Evolutionary conservation across 1,284 basidiomycete genomes (phyloP).

Genomic region (Cerrena zonata): DNA sequence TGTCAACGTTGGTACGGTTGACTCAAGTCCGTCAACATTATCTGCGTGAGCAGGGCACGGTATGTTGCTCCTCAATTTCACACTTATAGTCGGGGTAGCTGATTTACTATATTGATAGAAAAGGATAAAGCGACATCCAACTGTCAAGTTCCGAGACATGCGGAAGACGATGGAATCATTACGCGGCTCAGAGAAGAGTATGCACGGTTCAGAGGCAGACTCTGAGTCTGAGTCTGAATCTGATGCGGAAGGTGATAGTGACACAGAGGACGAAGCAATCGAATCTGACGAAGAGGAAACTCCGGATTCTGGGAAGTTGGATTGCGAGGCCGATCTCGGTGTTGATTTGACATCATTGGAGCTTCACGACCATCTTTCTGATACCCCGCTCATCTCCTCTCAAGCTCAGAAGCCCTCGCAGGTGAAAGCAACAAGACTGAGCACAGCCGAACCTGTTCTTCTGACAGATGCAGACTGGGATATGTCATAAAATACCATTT

Average conservation of each 20-base stretch:
- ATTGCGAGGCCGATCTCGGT: neutral
- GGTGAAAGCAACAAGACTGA: neutral
- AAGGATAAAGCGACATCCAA: neutral
- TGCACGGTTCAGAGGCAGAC: neutral
- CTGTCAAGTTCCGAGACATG: slow-evolving; percentile 6
- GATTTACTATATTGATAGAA: neutral
- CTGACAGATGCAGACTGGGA: neutral
- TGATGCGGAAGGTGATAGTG: neutral
- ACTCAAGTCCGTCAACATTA: slow-evolving; percentile 19
- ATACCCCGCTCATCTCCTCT: neutral
- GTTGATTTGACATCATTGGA: neutral
- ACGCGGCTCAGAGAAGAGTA: neutral
- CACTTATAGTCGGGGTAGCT: neutral
- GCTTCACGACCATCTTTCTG: neutral
- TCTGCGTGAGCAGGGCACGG: neutral
- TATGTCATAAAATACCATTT: too few species aligned
- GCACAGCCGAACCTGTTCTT: neutral
- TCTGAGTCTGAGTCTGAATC: neutral
- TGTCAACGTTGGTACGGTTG: slow-evolving; percentile 25
- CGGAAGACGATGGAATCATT: neutral
- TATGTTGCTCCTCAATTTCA: neutral
- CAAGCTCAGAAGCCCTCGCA: neutral
- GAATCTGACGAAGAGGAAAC: neutral
- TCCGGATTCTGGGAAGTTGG: neutral
- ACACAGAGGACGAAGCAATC: neutral